Evolutionary conservation across 192 early-diverging fungal species (phyloP).

Genomic region (Pilobolus umbonatus): DNA sequence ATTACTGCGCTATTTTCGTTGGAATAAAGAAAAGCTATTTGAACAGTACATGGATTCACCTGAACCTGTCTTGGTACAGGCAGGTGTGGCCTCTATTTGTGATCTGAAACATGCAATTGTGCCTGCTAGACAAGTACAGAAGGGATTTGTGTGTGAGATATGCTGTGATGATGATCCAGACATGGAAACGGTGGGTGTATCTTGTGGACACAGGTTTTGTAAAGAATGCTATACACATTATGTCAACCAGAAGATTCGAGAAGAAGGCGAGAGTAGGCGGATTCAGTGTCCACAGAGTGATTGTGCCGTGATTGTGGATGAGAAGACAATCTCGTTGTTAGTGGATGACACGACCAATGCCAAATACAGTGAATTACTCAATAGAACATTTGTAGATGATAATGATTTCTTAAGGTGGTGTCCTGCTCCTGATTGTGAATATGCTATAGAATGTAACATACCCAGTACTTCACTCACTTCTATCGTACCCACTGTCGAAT

Average conservation of each 20-base stretch:
- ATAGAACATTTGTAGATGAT: constrained; percentile 94
- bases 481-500: constrained; percentile 85
- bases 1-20: constrained; percentile 72
- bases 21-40: constrained; percentile 87
- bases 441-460: constrained; percentile 87
- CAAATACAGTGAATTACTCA: constrained; percentile 72
- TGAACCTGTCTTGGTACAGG: constrained; percentile 48
- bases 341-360: constrained; percentile 49
- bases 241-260: constrained; percentile 74
- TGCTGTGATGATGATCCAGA: constrained; percentile 74
- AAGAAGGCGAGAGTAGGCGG: constrained; percentile 82
- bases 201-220: constrained; percentile 92
- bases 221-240: constrained; percentile 82
- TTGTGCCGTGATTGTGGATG: constrained; percentile 84
- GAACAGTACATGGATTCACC: constrained; percentile 74
- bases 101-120: constrained; percentile 18
- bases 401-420: constrained; percentile 83
- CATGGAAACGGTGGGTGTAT: constrained; percentile 61
- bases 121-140: constrained; percentile 5
- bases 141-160: constrained; percentile 79
- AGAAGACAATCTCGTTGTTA: constrained; percentile 67
- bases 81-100: constrained; percentile 47
- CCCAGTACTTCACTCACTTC: constrained; percentile 57
- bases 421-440: constrained; percentile 94
- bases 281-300: constrained; percentile 78